A percentile compares a stretch with the other conserved stretches of the same genome.
phyloP scores from a whole-genome alignment of 176 grass and related monocot genomes.

The Metroxylon sagu region DNA sequence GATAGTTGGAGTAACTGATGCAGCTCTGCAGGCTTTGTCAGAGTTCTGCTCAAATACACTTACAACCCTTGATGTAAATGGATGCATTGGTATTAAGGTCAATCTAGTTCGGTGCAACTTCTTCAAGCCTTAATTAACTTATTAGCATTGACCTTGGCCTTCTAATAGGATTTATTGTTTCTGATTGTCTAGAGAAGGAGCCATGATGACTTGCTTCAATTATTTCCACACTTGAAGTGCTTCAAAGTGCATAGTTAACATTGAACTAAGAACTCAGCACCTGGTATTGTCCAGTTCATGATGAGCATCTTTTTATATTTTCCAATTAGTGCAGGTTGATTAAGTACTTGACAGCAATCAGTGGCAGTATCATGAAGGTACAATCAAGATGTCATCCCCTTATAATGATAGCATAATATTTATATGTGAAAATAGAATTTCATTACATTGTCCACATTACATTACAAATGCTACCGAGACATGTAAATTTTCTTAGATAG shows the following conservation, averaged over 20 bases:
- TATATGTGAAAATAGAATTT: too few species aligned
- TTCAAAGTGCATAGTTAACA: slow-evolving; percentile 85
- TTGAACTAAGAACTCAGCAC: too few species aligned
- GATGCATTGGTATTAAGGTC: slow-evolving; percentile 81
- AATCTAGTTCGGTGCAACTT: neutral
- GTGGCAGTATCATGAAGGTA: too few species aligned
- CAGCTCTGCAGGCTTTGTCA: slow-evolving; percentile 59
- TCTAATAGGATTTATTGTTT: neutral
- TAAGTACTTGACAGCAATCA: too few species aligned
- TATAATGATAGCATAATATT: too few species aligned
- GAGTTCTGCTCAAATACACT: slow-evolving; percentile 52
- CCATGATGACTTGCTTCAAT: slow-evolving; percentile 37
- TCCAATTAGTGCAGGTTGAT: too few species aligned
- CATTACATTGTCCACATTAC: too few species aligned
- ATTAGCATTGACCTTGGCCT: neutral
- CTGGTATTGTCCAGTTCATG: too few species aligned
- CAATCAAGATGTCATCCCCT: too few species aligned
- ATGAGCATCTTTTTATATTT: too few species aligned
- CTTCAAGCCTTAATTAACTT: neutral
- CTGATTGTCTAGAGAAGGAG: slow-evolving; percentile 52
- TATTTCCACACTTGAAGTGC: slow-evolving; percentile 56
- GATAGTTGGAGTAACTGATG: slow-evolving; percentile 79
- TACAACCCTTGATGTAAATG: slow-evolving; percentile 87
- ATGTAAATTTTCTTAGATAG: too few species aligned
- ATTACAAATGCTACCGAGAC: too few species aligned